phyloP scores from a whole-genome alignment of 2,329 filamentous ascomycete genomes.

The Cercospora nicotianae region DNA sequence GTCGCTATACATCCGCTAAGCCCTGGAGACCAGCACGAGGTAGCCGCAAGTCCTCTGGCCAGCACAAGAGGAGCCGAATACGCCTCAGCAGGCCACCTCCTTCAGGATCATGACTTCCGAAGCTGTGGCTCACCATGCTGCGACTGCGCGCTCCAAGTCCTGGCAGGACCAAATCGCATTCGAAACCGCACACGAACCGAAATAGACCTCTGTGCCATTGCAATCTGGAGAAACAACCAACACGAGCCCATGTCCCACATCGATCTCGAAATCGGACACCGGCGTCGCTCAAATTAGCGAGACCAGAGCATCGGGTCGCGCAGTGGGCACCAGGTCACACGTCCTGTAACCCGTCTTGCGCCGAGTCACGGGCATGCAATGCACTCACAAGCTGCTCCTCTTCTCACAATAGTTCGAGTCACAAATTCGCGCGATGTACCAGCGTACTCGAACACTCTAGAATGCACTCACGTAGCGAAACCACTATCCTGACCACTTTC shows the following conservation, averaged over 20 bases:
- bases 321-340: not conserved
- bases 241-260: not conserved
- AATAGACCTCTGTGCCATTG: not conserved
- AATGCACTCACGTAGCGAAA: not conserved
- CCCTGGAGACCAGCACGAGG: not conserved
- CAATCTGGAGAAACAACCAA: not conserved
- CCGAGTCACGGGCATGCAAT: not conserved
- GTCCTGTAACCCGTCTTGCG: not conserved
- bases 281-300: not conserved
- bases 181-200: not conserved
- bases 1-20: not conserved
- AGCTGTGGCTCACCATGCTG: not conserved
- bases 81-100: not conserved
- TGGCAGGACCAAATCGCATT: not conserved
- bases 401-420: not conserved
- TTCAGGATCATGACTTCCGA: not conserved
- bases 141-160: not conserved
- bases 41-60: not conserved
- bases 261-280: not conserved
- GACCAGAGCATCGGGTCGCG: not conserved
- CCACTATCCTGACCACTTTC: not conserved
- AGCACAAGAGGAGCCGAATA: constrained; percentile 3
- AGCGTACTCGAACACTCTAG: not conserved
- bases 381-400: not conserved
- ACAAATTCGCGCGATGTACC: not conserved